Evolutionary conservation across 768 basidiomycete species (phyloP), one percentile per base, ranked within the genome.

Genomic region (Baorangia bicolor): DNA sequence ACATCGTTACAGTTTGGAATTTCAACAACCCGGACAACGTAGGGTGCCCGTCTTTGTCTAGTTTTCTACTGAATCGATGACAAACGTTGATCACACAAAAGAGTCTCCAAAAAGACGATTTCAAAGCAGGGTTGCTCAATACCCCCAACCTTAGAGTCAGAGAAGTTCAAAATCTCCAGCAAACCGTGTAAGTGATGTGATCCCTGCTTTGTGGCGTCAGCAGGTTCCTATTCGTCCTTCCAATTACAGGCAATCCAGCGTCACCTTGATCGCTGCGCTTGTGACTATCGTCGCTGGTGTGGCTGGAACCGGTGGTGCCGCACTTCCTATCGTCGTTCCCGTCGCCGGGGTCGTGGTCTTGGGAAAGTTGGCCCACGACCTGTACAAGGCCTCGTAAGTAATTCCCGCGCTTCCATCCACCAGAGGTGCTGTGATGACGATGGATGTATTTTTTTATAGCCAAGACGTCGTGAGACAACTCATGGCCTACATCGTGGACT

Each of bases 1-100:
- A 56, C 30, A 50, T 58, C 7, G 13, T 57, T 18, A 12, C 16
- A 6, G 12, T 50, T 20, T 58, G 57, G 57, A 56, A 58, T 8
- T 50, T 58, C 38, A 34, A 41, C 3, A 21, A 58, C 5, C 49
- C 55, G 4, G 21, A 50, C 25, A 13, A 37, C 13, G 57, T 58
- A 45, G 5, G 57, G 18, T 23, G 18, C 16, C 4, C 13, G 2
- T 39, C 31, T 11, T 35, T 27, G 21, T 12, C 41, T 39, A 5
- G 4, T 20, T 20, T 20, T 20, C 7, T 34, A 27, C 18, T 11
- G 12, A 39, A 11, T 34, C 40, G n/a, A 25, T 18, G 18, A 25
- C 16, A 4, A 4, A 6, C 43, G n/a, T 25, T 11, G 21, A 12
- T 21, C 34, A 18, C 27, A 9, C 2, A 2, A n/a, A 33, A 56